These are phyloP conservation scores for Bipolaris victoriae DNA, from an alignment of 2,329 filamentous ascomycete genomes.

Conservation along the genomic window DNA sequence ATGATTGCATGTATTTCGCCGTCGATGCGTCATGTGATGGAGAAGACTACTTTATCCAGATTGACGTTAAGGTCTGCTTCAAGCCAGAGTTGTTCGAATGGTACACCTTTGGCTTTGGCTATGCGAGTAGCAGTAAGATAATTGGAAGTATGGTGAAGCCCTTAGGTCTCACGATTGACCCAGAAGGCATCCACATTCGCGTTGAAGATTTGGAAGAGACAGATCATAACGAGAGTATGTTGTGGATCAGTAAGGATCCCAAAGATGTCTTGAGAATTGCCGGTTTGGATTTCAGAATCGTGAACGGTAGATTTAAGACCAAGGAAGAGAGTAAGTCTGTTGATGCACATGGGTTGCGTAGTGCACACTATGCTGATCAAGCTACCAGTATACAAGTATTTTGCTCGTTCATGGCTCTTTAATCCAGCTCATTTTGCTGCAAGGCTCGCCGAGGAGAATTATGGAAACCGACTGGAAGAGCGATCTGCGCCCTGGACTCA, in stretches of 20 bases:
- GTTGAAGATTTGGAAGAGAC: background rate
- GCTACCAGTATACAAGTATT: background rate
- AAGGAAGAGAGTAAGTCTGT: background rate
- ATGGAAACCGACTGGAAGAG: background rate
- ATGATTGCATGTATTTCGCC: background rate
- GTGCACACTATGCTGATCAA: background rate
- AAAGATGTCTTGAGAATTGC: background rate
- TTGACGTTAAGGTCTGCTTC: background rate
- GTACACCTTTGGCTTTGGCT: background rate
- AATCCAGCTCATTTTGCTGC: background rate
- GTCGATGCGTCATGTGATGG: background rate
- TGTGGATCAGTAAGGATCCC: background rate
- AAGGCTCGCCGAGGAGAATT: background rate
- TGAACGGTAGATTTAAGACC: background rate
- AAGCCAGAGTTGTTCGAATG: background rate
- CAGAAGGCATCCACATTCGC: background rate
- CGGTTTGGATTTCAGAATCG: background rate
- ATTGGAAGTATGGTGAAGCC: background rate
- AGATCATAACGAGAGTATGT: background rate
- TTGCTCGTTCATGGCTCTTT: background rate
- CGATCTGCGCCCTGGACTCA: background rate
- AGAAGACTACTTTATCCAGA: background rate
- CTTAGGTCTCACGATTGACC: background rate
- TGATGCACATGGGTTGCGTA: background rate
- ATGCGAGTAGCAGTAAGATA: background rate